phyloP scores from a whole-genome alignment of 2,329 filamentous ascomycete genomes.

The Pleomassaria siparia region DNA sequence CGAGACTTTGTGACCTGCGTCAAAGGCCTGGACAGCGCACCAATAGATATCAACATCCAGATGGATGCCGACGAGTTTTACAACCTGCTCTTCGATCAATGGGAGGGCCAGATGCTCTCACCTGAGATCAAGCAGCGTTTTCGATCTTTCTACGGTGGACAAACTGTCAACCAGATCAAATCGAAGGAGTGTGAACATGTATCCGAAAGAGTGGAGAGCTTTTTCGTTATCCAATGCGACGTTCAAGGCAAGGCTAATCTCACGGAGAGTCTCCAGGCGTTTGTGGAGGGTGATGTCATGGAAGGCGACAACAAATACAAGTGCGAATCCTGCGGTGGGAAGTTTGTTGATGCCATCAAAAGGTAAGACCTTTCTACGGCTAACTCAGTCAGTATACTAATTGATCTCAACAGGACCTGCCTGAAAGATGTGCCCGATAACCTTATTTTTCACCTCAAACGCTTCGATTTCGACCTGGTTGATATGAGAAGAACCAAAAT shows the following conservation, averaged over 20 bases:
- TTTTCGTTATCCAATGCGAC: conserved; percentile 93
- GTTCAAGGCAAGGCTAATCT: conserved; percentile 88
- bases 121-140: conserved; percentile 71
- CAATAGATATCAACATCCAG: conserved; percentile 84
- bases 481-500: conserved; percentile 86
- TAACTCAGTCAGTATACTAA: neutral
- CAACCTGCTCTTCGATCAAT: conserved; percentile 86
- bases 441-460: conserved; percentile 90
- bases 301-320: conserved; percentile 99
- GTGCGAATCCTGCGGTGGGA: conserved; percentile 83
- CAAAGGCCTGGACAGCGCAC: conserved; percentile 76
- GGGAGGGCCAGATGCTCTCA: conserved; percentile 77
- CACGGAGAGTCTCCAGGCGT: conserved; percentile 87
- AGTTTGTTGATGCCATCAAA: conserved; percentile 87
- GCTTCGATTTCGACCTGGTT: conserved; percentile 78
- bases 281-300: conserved; percentile 94
- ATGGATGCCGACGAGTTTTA: conserved; percentile 99
- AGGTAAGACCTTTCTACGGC: conserved; percentile 52
- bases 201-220: conserved; percentile 85
- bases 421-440: conserved; percentile 92
- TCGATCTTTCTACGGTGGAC: conserved; percentile 84
- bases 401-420: conserved; percentile 64
- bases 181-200: conserved; percentile 94
- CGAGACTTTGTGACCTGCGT: conserved; percentile 72
- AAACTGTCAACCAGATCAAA: conserved; percentile 91